These are phyloP conservation scores for Mycena vulgaris DNA, from an alignment of 768 basidiomycete species.

Conservation along the genomic window DNA sequence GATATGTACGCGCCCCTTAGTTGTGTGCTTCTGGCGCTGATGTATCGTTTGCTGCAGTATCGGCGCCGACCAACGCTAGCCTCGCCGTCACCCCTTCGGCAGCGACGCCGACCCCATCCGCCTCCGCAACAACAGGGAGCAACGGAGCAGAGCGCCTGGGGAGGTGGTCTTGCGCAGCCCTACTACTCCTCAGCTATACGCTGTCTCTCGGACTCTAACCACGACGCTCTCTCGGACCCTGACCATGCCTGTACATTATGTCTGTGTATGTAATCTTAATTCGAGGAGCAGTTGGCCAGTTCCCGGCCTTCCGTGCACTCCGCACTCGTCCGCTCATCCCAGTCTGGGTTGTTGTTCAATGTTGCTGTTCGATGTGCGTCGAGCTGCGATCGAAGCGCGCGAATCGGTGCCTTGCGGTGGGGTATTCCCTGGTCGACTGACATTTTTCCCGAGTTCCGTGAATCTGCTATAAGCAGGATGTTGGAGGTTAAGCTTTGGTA, in stretches of 20 bases:
- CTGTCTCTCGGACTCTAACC: constrained; percentile 9
- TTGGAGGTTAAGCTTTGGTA: too few species aligned
- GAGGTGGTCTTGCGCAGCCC: background rate
- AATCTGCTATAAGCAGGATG: too few species aligned
- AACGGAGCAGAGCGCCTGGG: background rate
- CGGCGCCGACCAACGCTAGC: constrained; percentile 32
- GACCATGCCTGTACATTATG: background rate
- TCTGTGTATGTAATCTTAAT: constrained; percentile 6
- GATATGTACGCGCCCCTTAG: constrained; percentile 20
- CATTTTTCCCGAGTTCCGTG: too few species aligned
- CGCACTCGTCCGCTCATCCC: too few species aligned
- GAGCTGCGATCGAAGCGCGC: too few species aligned
- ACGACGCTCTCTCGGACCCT: too few species aligned
- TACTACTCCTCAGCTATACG: background rate
- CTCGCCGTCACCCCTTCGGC: constrained; percentile 25
- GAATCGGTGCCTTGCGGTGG: too few species aligned
- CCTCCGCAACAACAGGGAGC: background rate
- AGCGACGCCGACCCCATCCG: background rate
- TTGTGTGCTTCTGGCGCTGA: background rate
- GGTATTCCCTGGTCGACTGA: too few species aligned
- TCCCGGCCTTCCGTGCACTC: too few species aligned
- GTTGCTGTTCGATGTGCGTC: too few species aligned
- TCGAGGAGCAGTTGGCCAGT: background rate
- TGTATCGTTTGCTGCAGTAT: constrained; percentile 14
- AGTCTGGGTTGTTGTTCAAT: too few species aligned